Percentiles rank a stretch among this genome's conserved stretches.
Conservation (phyloP, 345 rosid species). For the Eucalyptus marginata region DNA sequence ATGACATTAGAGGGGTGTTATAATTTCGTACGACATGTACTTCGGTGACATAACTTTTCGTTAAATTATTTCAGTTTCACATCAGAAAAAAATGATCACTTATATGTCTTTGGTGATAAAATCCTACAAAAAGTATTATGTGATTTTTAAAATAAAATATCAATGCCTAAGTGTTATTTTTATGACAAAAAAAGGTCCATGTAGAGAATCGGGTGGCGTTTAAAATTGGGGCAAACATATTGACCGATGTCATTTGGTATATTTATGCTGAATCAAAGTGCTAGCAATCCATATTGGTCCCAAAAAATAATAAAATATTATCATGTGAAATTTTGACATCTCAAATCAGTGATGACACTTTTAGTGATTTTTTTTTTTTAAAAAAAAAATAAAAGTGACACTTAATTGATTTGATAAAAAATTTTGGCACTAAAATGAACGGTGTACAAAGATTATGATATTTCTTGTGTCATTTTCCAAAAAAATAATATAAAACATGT, state of each 20-base stretch:
- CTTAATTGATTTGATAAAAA: neutral
- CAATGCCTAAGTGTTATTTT: neutral
- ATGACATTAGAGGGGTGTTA: rapidly evolving
- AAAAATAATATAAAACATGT: neutral
- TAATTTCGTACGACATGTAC: rapidly evolving
- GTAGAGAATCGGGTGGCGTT: neutral
- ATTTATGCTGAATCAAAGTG: neutral
- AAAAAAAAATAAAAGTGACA: neutral
- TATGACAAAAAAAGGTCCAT: neutral
- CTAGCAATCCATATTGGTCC: neutral
- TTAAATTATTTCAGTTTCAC: rapidly evolving
- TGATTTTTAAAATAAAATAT: neutral
- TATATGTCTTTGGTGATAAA: neutral
- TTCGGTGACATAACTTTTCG: rapidly evolving
- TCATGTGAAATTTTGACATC: too few species aligned
- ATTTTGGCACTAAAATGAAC: neutral
- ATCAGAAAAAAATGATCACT: neutral
- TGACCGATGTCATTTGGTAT: neutral
- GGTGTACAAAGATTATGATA: rapidly evolving
- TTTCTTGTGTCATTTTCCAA: neutral
- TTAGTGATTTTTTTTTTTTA: neutral
- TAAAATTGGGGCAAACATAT: neutral
- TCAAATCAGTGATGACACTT: rapidly evolving
- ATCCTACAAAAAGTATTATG: rapidly evolving
- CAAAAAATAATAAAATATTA: neutral